Evolutionary conservation across 2,329 filamentous ascomycete genomes (phyloP).

Genomic region (Tolypocladium cylindrosporum): DNA sequence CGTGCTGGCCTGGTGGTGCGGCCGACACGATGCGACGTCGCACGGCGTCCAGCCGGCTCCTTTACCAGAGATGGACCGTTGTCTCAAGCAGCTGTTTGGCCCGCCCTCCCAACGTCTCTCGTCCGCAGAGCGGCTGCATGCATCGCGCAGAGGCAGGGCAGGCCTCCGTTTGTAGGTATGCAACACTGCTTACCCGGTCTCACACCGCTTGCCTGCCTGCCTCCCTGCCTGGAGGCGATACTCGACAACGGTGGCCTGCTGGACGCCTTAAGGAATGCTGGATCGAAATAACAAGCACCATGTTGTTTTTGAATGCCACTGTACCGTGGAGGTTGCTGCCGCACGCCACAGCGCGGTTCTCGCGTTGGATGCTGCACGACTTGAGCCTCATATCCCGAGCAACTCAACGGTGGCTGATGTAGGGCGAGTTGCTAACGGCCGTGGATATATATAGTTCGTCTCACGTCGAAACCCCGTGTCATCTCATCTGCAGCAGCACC

Average conservation of each 20-base stretch:
- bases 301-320: not conserved
- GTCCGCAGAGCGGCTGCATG: not conserved
- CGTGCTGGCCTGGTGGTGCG: not conserved
- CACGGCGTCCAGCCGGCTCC: not conserved
- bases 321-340: not conserved
- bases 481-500: not conserved
- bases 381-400: not conserved
- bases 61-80: not conserved
- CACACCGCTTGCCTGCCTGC: not conserved
- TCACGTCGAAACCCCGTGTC: not conserved
- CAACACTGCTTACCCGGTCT: not conserved
- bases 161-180: not conserved
- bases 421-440: not conserved
- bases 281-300: not conserved
- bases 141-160: not conserved
- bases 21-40: constrained; percentile 1
- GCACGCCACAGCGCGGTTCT: not conserved
- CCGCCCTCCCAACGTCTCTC: not conserved
- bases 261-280: not conserved
- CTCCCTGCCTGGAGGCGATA: too few species aligned
- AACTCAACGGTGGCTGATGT: not conserved
- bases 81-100: not conserved
- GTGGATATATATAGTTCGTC: not conserved
- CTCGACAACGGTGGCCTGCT: not conserved
- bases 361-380: not conserved